Conservation (phyloP, 495 filamentous ascomycete species). For the Aspergillus carlsbadensis region DNA sequence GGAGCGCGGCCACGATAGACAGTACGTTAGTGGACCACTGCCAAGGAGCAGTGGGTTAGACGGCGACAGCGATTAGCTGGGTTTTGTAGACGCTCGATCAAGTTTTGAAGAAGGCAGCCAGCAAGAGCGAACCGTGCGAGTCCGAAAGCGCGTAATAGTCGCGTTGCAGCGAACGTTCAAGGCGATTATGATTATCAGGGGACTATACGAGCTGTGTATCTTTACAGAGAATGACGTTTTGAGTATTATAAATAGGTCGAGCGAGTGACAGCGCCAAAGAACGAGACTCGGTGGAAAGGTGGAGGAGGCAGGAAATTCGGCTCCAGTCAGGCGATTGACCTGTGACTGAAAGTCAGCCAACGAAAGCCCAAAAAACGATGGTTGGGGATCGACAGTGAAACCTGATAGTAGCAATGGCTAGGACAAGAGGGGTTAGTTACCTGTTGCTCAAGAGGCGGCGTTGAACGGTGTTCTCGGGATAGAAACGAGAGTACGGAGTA, state of each 20-base stretch:
- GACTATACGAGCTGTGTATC: not conserved
- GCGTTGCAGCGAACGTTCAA: not conserved
- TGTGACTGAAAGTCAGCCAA: constrained; percentile 4
- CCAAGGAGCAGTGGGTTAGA: constrained; percentile 30
- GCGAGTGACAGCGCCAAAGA: constrained; percentile 3
- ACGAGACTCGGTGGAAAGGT: not conserved
- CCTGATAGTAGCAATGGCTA: constrained; percentile 1
- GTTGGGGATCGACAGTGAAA: constrained; percentile 18
- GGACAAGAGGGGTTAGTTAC: constrained; percentile 10
- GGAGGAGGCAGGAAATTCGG: constrained; percentile 13
- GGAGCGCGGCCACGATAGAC: constrained; percentile 29
- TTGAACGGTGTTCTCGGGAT: not conserved
- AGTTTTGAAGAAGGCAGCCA: constrained; percentile 14
- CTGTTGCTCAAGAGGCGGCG: constrained; percentile 3
- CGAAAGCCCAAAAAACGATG: constrained; percentile 6
- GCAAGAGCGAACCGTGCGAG: not conserved
- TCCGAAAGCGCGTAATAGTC: not conserved
- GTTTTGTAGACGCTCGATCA: not conserved
- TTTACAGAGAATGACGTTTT: not conserved
- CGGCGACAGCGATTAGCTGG: constrained; percentile 4
- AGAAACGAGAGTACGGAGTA: constrained; percentile 2
- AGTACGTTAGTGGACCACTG: constrained; percentile 29
- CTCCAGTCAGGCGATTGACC: constrained; percentile 8
- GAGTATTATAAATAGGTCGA: not conserved
- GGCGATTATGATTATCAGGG: constrained; percentile 5